Evolutionary conservation across 1,284 basidiomycete species (phyloP).

Genomic region (Cryptococcus sp.): DNA sequence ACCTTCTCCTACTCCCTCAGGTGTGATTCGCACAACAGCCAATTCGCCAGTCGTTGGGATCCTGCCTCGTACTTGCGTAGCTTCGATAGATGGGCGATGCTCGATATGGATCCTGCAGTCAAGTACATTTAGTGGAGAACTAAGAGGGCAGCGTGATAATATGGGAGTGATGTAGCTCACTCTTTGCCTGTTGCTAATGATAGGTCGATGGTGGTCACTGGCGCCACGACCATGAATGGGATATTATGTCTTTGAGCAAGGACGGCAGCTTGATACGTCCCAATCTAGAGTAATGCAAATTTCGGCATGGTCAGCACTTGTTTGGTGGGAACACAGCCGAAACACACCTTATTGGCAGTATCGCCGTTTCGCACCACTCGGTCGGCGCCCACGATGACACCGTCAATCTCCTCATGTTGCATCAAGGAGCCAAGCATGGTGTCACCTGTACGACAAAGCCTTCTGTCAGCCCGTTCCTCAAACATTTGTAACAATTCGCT

Average conservation of each 20-base stretch:
- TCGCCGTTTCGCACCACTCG: conserved; percentile 86
- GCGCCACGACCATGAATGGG: conserved; percentile 86
- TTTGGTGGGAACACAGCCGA: too few relatives aligned
- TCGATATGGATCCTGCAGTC: conserved; percentile 82
- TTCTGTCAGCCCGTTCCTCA: conserved; percentile 1
- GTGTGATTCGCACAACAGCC: conserved; percentile 51
- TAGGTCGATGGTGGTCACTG: conserved; percentile 84
- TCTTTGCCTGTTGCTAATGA: conserved; percentile 68
- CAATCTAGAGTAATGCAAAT: conserved; percentile 59
- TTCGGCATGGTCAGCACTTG: neutral
- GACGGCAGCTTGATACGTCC: conserved; percentile 87
- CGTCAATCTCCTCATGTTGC: conserved; percentile 80
- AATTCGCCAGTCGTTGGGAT: conserved; percentile 47
- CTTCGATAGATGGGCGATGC: conserved; percentile 80
- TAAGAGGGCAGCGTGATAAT: neutral
- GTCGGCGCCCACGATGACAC: conserved; percentile 82
- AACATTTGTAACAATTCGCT: conserved; percentile 1
- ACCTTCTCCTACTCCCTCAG: conserved; percentile 50
- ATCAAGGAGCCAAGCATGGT: conserved; percentile 92
- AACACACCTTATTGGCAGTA: conserved; percentile 80
- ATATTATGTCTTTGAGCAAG: conserved; percentile 79
- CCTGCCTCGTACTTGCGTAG: conserved; percentile 76
- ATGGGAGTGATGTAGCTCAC: conserved; percentile 54
- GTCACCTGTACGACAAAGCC: conserved; percentile 57
- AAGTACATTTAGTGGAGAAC: neutral